phyloP scores from a whole-genome alignment of 2,329 filamentous ascomycete genomes.

The Aureobasidium sp. region DNA sequence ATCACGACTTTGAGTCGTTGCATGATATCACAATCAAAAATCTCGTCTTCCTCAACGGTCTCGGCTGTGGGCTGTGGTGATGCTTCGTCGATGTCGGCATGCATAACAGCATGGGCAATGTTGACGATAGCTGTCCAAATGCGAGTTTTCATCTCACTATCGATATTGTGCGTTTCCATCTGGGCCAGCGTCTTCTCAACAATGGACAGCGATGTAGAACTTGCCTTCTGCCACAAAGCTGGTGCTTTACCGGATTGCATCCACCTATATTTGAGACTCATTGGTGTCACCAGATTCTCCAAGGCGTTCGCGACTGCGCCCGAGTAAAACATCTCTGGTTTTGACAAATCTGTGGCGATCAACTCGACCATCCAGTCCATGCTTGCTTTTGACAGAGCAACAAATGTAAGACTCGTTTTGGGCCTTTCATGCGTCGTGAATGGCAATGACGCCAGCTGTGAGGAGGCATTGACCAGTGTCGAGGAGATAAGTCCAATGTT shows the following conservation, averaged over 20 bases:
- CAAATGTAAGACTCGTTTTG: slow-evolving; percentile 63
- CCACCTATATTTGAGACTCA: slow-evolving; percentile 76
- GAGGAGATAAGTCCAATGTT: slow-evolving; percentile 59
- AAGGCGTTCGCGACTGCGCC: slow-evolving; percentile 61
- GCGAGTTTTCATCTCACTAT: slow-evolving; percentile 19
- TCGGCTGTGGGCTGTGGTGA: slow-evolving; percentile 31
- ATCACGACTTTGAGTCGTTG: slow-evolving; percentile 61
- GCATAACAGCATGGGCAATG: slow-evolving; percentile 62
- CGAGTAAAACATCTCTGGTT: slow-evolving; percentile 62
- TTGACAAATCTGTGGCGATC: slow-evolving; percentile 51
- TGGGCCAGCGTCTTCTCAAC: slow-evolving; percentile 27
- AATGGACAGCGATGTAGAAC: slow-evolving; percentile 61
- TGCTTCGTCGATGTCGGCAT: slow-evolving; percentile 56
- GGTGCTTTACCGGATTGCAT: slow-evolving; percentile 61
- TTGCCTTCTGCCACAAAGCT: slow-evolving; percentile 75
- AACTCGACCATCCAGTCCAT: slow-evolving; percentile 63
- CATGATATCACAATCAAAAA: slow-evolving; percentile 75
- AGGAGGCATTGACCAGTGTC: slow-evolving; percentile 60
- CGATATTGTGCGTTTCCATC: slow-evolving; percentile 15
- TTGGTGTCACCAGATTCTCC: slow-evolving; percentile 59
- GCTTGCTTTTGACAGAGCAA: slow-evolving; percentile 78
- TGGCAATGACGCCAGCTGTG: slow-evolving; percentile 64
- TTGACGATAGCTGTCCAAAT: slow-evolving; percentile 46
- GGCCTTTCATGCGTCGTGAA: slow-evolving; percentile 40
- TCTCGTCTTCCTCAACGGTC: slow-evolving; percentile 60